Evolutionary conservation across 169 alveolate species (phyloP).

Genomic region (Amoebophrya sp.): DNA sequence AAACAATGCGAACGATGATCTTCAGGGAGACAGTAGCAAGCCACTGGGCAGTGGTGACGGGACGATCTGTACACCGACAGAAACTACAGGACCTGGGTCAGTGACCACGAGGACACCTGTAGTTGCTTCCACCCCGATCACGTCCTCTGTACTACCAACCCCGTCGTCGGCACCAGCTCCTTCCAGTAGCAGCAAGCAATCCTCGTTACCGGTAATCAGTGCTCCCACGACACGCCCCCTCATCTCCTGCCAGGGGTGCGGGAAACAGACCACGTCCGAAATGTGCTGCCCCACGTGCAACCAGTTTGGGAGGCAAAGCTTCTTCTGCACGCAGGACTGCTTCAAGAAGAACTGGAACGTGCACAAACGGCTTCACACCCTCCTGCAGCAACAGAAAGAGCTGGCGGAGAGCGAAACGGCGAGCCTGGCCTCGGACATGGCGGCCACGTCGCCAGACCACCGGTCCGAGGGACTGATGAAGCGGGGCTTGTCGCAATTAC

Average conservation of each 20-base stretch:
- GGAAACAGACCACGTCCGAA: not conserved
- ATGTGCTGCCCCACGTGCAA: not conserved
- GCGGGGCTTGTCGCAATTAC: not conserved
- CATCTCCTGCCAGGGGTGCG: conserved; percentile 19
- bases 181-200: too few relatives aligned
- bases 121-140: too few relatives aligned
- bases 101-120: too few relatives aligned
- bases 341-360: not conserved
- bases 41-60: too few relatives aligned
- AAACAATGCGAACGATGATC: too few relatives aligned
- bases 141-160: too few relatives aligned
- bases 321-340: conserved; percentile 7
- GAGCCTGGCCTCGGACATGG: not conserved
- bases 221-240: not conserved
- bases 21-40: too few relatives aligned
- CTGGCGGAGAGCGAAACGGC: not conserved
- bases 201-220: not conserved
- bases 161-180: too few relatives aligned
- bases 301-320: not conserved
- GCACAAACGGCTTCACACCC: not conserved
- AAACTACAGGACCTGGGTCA: too few relatives aligned
- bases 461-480: not conserved
- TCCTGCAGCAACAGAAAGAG: not conserved
- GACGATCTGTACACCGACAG: too few relatives aligned
- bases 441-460: not conserved